A percentile compares a stretch with the other conserved stretches of the same genome.
Evolutionary conservation across 495 filamentous ascomycete species (phyloP).

Genomic region (Niebla homalea): DNA sequence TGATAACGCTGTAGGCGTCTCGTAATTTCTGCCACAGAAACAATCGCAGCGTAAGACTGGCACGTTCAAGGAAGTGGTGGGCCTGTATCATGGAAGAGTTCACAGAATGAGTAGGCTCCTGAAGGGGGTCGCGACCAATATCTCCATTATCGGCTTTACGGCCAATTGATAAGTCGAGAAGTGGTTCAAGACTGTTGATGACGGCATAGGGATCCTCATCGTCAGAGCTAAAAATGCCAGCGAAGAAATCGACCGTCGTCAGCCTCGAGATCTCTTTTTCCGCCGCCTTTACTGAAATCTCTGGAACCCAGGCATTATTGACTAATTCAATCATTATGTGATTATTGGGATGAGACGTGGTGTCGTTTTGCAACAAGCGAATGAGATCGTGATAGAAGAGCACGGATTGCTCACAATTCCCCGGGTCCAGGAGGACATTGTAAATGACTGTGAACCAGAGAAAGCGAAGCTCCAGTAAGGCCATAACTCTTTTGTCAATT

Average conservation of each 20-base stretch:
- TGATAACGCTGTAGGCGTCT: conserved; percentile 71
- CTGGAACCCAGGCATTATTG: conserved; percentile 81
- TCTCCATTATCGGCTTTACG: not conserved
- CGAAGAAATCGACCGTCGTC: conserved; percentile 92
- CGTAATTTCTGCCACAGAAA: conserved; percentile 80
- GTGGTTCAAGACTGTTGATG: conserved; percentile 85
- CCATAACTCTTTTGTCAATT: conserved; percentile 13
- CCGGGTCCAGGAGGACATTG: conserved; percentile 52
- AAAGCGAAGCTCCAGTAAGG: conserved; percentile 41
- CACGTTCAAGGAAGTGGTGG: conserved; percentile 66
- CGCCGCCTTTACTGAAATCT: conserved; percentile 66
- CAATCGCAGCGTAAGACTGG: conserved; percentile 65
- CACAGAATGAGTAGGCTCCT: not conserved
- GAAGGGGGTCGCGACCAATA: conserved; percentile 1
- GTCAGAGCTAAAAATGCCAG: conserved; percentile 58
- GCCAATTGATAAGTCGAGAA: conserved; percentile 61
- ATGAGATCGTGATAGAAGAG: conserved; percentile 67
- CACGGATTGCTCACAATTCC: conserved; percentile 62
- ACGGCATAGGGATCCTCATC: conserved; percentile 60
- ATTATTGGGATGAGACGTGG: conserved; percentile 13
- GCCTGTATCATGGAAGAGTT: conserved; percentile 52
- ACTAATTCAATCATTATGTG: conserved; percentile 47
- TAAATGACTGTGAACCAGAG: conserved; percentile 76
- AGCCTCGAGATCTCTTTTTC: conserved; percentile 84
- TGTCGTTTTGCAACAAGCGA: conserved; percentile 26